Conservation (phyloP, 306 rosid genomes). For the Begonia loranthoides region DNA sequence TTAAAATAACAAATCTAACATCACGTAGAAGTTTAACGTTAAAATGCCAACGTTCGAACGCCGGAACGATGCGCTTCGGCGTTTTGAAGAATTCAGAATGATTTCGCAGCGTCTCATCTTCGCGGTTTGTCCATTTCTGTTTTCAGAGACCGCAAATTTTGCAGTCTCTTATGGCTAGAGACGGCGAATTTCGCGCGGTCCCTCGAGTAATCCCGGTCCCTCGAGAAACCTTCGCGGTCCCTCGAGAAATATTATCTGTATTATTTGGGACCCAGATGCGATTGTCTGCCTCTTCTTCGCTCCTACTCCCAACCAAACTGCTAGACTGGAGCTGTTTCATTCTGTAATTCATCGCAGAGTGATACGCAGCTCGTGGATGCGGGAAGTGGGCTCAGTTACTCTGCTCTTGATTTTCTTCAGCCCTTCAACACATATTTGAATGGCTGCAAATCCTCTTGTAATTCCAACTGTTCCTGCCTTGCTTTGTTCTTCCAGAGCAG, state of each 20-base stretch:
- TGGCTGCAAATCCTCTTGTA: slow-evolving; percentile 54
- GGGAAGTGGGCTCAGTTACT: slow-evolving; percentile 44
- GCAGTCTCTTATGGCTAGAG: too few species aligned
- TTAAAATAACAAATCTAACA: too few species aligned
- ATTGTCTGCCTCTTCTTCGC: slow-evolving; percentile 54
- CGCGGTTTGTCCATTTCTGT: too few species aligned
- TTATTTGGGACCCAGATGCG: slow-evolving; percentile 25
- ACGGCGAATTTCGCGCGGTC: too few species aligned
- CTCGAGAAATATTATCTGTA: slow-evolving; percentile 41
- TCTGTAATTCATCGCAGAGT: slow-evolving; percentile 22
- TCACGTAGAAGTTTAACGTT: too few species aligned
- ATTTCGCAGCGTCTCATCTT: too few species aligned
- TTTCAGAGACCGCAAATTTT: too few species aligned
- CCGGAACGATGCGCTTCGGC: too few species aligned
- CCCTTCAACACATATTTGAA: slow-evolving; percentile 49
- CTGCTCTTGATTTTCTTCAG: slow-evolving; percentile 41
- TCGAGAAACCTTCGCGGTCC: too few species aligned
- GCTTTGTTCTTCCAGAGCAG: slow-evolving; percentile 65
- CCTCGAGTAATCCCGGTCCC: too few species aligned
- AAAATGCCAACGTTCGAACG: too few species aligned
- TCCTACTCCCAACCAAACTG: slow-evolving; percentile 34
- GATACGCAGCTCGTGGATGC: slow-evolving; percentile 27
- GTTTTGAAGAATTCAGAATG: too few species aligned
- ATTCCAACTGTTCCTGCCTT: slow-evolving; percentile 58
- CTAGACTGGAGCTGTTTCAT: slow-evolving; percentile 37